Evolutionary conservation across 2,329 filamentous ascomycete species (phyloP).

Genomic region (Trichoderma semiorbis): DNA sequence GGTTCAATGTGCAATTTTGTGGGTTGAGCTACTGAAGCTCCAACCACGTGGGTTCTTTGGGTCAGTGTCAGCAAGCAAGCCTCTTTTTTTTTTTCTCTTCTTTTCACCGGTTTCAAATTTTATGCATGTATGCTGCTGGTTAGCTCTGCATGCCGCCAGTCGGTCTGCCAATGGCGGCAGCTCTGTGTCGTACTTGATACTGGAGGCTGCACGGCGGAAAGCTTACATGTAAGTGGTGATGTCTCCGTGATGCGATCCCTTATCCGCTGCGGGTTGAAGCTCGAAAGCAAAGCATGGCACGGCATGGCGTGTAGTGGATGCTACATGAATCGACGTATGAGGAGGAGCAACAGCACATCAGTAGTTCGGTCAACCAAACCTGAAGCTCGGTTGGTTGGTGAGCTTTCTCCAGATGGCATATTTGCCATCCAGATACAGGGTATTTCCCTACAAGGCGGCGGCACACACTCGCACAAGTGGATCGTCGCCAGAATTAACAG

Average conservation of each 20-base stretch:
- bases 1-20: slow-evolving; percentile 6
- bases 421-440: neutral
- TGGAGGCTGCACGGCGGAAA: neutral
- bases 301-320: neutral
- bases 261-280: neutral
- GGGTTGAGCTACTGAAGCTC: slow-evolving; percentile 1
- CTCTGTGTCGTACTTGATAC: slow-evolving; percentile 3
- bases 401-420: neutral
- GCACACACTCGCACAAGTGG: neutral
- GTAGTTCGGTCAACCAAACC: neutral
- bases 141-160: neutral
- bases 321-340: neutral
- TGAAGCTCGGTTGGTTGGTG: neutral
- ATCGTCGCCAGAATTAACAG: neutral
- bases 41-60: slow-evolving; percentile 16
- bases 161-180: neutral
- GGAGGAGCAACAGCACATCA: neutral
- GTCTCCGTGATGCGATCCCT: neutral
- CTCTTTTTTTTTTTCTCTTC: neutral
- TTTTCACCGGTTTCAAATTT: slow-evolving; percentile 8
- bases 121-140: slow-evolving; percentile 6
- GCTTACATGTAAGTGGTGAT: neutral
- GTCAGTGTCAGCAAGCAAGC: slow-evolving; percentile 10
- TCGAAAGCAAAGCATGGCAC: neutral
- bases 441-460: slow-evolving; percentile 2